These are phyloP conservation scores for Cerrena zonata DNA, from an alignment of 1,284 basidiomycete species.

Conservation along the genomic window DNA sequence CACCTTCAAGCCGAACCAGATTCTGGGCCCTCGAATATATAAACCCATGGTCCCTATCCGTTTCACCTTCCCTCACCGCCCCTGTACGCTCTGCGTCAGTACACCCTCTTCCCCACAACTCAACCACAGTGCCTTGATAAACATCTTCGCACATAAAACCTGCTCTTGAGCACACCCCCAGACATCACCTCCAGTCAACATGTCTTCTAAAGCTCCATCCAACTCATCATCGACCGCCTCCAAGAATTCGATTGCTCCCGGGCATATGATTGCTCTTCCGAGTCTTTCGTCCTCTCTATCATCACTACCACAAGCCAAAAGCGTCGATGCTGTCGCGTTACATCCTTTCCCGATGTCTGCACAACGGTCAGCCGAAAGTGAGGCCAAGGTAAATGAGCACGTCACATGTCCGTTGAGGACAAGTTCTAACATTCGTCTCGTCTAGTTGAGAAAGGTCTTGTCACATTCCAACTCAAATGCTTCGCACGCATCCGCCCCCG, in stretches of 20 bases:
- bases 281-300: slow-evolving; percentile 62
- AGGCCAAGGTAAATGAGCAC: slow-evolving; percentile 55
- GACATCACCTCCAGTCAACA: slow-evolving; percentile 10
- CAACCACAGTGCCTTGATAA: not conserved
- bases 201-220: slow-evolving; percentile 26
- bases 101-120: not conserved
- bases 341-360: slow-evolving; percentile 67
- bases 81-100: not conserved
- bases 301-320: slow-evolving; percentile 62
- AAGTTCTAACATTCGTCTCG: slow-evolving; percentile 11
- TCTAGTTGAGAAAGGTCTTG: slow-evolving; percentile 27
- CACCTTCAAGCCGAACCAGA: not conserved
- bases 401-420: not conserved
- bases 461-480: too few species aligned
- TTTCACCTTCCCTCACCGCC: not conserved
- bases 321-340: slow-evolving; percentile 54
- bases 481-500: slow-evolving; percentile 15
- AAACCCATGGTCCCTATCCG: slow-evolving; percentile 2
- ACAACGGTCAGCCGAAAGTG: slow-evolving; percentile 58
- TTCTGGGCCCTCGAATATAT: slow-evolving; percentile 9
- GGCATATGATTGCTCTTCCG: slow-evolving; percentile 61
- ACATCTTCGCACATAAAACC: slow-evolving; percentile 4
- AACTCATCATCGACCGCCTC: slow-evolving; percentile 23
- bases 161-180: not conserved
- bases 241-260: slow-evolving; percentile 23